Percentiles rank a stretch among this genome's conserved stretches.
Evolutionary conservation across 139 green algal species (phyloP).

Genomic region (Chlamydomonas sphaeroides): DNA sequence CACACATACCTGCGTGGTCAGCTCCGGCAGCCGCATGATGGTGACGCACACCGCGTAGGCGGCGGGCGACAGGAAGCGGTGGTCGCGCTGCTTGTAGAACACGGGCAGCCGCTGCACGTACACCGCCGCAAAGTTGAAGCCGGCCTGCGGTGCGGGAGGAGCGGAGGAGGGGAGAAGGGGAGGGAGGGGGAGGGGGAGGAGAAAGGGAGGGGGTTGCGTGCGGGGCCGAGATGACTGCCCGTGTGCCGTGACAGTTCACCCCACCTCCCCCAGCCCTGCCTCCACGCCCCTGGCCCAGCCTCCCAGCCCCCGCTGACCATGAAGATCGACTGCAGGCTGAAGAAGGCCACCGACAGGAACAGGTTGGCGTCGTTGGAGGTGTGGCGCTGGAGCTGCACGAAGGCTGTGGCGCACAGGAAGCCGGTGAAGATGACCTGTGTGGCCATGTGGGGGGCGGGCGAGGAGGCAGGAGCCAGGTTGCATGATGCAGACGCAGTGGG

Average conservation of each 20-base stretch:
- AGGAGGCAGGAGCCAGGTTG: not conserved
- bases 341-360: constrained; percentile 49
- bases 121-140: not conserved
- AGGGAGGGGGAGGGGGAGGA: not conserved
- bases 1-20: no score
- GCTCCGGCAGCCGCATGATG: constrained; percentile 60
- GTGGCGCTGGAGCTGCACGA: constrained; percentile 32
- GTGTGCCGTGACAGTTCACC: no score
- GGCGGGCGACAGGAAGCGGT: not conserved
- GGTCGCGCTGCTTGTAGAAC: constrained; percentile 86
- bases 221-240: no score
- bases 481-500: not conserved
- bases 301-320: no score
- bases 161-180: not conserved
- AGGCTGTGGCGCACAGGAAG: constrained; percentile 50
- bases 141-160: not conserved
- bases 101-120: constrained; percentile 48
- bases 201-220: not conserved
- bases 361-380: constrained; percentile 38
- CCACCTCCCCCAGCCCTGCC: no score
- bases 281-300: no score
- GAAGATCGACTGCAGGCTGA: no score
- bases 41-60: constrained; percentile 46
- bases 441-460: not conserved
- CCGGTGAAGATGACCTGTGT: constrained; percentile 43